Base-by-base conservation (phyloP, 2,329 filamentous ascomycete species). In the Penicillium hordei region DNA sequence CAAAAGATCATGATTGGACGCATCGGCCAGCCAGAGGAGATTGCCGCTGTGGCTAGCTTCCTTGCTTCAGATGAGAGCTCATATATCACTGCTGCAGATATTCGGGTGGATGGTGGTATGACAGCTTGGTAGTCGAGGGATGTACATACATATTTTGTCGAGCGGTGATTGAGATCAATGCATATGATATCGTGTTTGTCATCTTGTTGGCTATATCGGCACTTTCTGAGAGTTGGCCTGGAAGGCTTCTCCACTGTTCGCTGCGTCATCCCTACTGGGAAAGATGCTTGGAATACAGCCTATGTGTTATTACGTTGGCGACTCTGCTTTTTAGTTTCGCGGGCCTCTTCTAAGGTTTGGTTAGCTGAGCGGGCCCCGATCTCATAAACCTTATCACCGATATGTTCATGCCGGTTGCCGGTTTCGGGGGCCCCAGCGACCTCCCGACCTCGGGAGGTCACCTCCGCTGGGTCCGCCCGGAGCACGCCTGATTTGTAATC, bases 351-450 rank as follows among this genome's bases (percentile, higher is more conserved):
- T 3, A 17, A 34, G 33, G 33, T 34, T 34, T 34, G 53, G 48
- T 58, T 61, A 52, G 50, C 59, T 59, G 64, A 60, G 58, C 64
- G 64, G 61, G 59, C 64, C 63, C 60, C 60, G 60, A 65, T 65
- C 52, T 58, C 48, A 44, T 23, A 46, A 65, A 66, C 61, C 55
- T 63, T 59, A 63, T 62, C 56, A 48, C 42, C 49, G 60, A 61
- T 66, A 60, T 33, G 31, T 33, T 33, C 31, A 13, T 38, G 36
- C 15, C 33, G 8, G 17, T 5, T 38, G 6, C 19, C 39, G 38
- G 19, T 2, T 5, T 10, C 38, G 38, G 38, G 10, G 10, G 15
- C 7, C 13, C 13, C 21, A 13, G 13, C 6, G 13, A 33, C 12
- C 31, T 27, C 7, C 27, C 27, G 31, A 36, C 6, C 17, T 33